Conservation (phyloP, 1,284 basidiomycete species). For the Ganoderma leucocontextum region DNA sequence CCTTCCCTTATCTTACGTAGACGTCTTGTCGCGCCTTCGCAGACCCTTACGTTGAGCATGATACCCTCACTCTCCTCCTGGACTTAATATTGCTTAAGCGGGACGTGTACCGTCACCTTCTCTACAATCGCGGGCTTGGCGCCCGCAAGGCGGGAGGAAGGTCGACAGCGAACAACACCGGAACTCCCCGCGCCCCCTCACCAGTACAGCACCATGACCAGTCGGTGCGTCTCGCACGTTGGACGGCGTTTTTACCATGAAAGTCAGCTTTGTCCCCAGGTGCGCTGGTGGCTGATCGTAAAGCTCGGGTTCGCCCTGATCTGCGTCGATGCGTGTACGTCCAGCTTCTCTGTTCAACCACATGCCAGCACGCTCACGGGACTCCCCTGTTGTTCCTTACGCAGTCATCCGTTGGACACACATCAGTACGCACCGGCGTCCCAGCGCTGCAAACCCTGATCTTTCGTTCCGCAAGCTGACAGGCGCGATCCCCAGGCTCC, state of each 20-base stretch:
- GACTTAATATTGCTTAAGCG: slow-evolving; percentile 90
- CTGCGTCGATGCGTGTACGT: slow-evolving; percentile 74
- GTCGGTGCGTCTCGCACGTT: slow-evolving; percentile 15
- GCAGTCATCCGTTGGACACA: slow-evolving; percentile 82
- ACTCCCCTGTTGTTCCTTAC: background rate
- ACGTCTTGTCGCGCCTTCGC: slow-evolving; percentile 72
- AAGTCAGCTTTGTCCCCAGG: slow-evolving; percentile 44
- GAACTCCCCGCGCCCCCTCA: background rate
- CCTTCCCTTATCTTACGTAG: slow-evolving; percentile 30
- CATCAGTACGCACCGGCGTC: slow-evolving; percentile 51
- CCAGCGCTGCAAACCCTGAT: slow-evolving; percentile 1
- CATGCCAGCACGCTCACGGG: background rate
- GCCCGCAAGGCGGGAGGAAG: slow-evolving; percentile 54
- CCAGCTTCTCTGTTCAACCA: slow-evolving; percentile 3
- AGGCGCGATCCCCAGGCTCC: slow-evolving; percentile 21
- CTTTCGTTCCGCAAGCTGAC: slow-evolving; percentile 16
- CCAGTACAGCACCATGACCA: slow-evolving; percentile 20
- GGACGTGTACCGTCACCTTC: slow-evolving; percentile 86
- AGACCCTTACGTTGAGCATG: slow-evolving; percentile 92
- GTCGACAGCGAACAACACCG: slow-evolving; percentile 9
- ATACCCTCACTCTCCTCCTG: slow-evolving; percentile 77
- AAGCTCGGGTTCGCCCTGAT: slow-evolving; percentile 66
- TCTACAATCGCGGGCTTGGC: slow-evolving; percentile 85
- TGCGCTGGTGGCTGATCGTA: slow-evolving; percentile 62
- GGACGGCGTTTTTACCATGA: background rate